Conservation (phyloP, 768 basidiomycete species). For the Leucogyrophana mollusca region DNA sequence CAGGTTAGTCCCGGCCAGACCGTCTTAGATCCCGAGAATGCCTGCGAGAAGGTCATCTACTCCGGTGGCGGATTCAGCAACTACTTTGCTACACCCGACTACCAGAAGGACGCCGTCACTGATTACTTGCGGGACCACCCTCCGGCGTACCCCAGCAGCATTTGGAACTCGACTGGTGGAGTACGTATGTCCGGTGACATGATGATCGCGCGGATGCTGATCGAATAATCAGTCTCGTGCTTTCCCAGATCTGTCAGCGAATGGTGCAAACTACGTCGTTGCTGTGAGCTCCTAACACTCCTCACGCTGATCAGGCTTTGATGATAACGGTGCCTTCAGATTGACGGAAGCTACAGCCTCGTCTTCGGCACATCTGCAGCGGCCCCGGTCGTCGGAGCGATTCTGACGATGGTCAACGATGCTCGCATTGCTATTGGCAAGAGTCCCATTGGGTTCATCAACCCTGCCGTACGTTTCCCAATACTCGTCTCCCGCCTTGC, state of each 20-base stretch:
- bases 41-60: slow-evolving; percentile 27
- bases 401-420: slow-evolving; percentile 40
- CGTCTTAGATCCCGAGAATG: slow-evolving; percentile 25
- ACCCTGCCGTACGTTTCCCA: slow-evolving; percentile 33
- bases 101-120: slow-evolving; percentile 35
- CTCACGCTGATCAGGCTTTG: too few relatives aligned
- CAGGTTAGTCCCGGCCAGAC: slow-evolving; percentile 36
- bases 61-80: slow-evolving; percentile 39
- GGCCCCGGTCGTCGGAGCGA: slow-evolving; percentile 28
- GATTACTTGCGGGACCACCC: slow-evolving; percentile 29
- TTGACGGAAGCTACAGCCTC: slow-evolving; percentile 22
- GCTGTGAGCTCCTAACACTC: slow-evolving; percentile 11
- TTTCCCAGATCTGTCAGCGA: slow-evolving; percentile 37
- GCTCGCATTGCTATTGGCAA: slow-evolving; percentile 32
- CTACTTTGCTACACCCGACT: slow-evolving; percentile 40
- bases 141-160: slow-evolving; percentile 20
- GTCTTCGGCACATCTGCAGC: slow-evolving; percentile 34
- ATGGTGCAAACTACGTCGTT: slow-evolving; percentile 31
- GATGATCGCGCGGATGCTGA: neutral
- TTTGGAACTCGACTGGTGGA: slow-evolving; percentile 29
- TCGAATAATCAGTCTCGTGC: slow-evolving; percentile 25
- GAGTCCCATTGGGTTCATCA: slow-evolving; percentile 39
- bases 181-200: slow-evolving; percentile 4
- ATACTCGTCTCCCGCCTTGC: slow-evolving; percentile 37
- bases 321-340: slow-evolving; percentile 9